Evolutionary conservation across 2,329 filamentous ascomycete genomes (phyloP), one percentile per base, ranked within the genome.

Genomic region (Fusarium sp.): DNA sequence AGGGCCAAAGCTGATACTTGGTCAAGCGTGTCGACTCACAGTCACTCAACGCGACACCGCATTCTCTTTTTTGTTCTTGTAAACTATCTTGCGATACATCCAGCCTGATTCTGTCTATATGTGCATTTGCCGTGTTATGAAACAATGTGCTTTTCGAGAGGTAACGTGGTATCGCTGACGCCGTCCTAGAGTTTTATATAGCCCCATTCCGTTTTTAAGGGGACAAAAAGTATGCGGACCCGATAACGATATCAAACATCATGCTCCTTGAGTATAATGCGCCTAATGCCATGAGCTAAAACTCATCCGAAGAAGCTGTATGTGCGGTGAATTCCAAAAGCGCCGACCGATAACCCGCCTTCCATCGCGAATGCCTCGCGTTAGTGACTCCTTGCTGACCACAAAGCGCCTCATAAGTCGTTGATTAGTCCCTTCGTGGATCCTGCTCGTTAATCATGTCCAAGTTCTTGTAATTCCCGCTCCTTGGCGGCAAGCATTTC

Each of bases 401-500:
- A 53, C 56, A 37, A 49, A 66, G 57, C 49, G 61, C 55, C 41
- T 70, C 68, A 63, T 71, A 63, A 70, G 43, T 67, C 64, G 47
- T 71, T 53, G 48, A 49, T 46, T 48, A 61, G 21, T 52, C 52
- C 49, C 61, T 37, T 65, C 53, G 42, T 61, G 52, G 54, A 59
- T 66, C 46, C 27, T 61, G 31, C 38, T 67, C 57, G 55, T 68
- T 57, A 70, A 58, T 70, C 63, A 21, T 62, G 67, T 45, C 71
- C 72, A 44, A 77, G 63, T 44, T 75, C 75, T 66, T 74, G 72
- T 15, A 93, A 77, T 69, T 93, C 90, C 42, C 86, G 81, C 75
- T 93, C 90, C 70, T 93, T 93, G 11, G 85, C 88, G 9, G 86
- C 82, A 27, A 93, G 79, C 73, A 89, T 80, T 72, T 88, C 85